phyloP scores from a whole-genome alignment of 768 basidiomycete genomes.

The Leccinum broughii region DNA sequence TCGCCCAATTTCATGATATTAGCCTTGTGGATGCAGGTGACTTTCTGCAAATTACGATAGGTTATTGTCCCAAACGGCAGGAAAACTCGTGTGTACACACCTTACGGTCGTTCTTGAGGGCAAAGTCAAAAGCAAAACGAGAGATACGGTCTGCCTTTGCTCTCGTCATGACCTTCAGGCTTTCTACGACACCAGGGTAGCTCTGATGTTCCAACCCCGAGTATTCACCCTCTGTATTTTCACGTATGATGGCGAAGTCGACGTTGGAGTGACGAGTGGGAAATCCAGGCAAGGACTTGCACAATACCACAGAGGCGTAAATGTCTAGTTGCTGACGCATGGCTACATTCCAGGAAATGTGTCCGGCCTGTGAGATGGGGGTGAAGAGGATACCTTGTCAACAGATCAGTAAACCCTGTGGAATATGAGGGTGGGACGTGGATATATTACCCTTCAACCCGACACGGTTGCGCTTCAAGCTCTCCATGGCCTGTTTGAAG shows the following conservation, averaged over 20 bases:
- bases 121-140: slow-evolving; percentile 98
- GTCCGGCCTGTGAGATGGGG: slow-evolving; percentile 92
- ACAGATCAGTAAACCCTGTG: slow-evolving; percentile 5
- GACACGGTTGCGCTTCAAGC: slow-evolving; percentile 94
- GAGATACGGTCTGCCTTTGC: slow-evolving; percentile 95
- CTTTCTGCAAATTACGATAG: slow-evolving; percentile 64
- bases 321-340: slow-evolving; percentile 99
- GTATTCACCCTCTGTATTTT: slow-evolving; percentile 99
- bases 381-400: slow-evolving; percentile 93
- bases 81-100: slow-evolving; percentile 38
- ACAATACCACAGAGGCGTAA: slow-evolving; percentile 96
- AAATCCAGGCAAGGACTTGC: slow-evolving; percentile 96
- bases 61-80: not conserved
- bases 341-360: slow-evolving; percentile 99
- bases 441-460: slow-evolving; percentile 85
- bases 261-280: slow-evolving; percentile 96
- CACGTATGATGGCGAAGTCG: slow-evolving; percentile 98
- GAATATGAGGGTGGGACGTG: slow-evolving; percentile 1
- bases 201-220: slow-evolving; percentile 98
- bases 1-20: slow-evolving; percentile 99
- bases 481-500: slow-evolving; percentile 98
- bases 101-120: slow-evolving; percentile 97
- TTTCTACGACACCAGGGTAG: slow-evolving; percentile 98
- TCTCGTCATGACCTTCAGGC: slow-evolving; percentile 93
- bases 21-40: slow-evolving; percentile 99